Percentiles rank a stretch among this genome's conserved stretches.
Conservation (phyloP, 306 rosid species). For the Carpinus fangiana region DNA sequence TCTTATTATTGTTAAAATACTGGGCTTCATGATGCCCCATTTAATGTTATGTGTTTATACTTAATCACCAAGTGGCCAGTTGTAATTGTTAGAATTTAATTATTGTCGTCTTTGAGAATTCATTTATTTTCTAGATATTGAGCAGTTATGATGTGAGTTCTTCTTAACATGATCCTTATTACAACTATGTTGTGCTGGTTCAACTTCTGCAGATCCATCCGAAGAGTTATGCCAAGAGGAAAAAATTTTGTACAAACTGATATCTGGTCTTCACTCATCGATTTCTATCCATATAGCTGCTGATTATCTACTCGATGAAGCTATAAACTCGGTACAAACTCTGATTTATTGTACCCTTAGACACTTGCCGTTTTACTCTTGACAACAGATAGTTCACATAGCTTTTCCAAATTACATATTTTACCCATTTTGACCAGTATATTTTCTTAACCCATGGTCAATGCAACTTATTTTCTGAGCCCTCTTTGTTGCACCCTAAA, state of each 20-base stretch:
- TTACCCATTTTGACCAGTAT: neutral
- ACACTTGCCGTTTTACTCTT: neutral
- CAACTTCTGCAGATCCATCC: conserved; percentile 61
- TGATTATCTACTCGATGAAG: conserved; percentile 65
- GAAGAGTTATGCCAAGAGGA: conserved; percentile 86
- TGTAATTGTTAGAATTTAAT: conserved; percentile 16
- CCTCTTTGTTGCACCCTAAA: neutral
- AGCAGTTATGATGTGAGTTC: neutral
- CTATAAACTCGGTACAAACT: conserved; percentile 56
- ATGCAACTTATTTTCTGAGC: neutral
- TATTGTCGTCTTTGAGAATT: conserved; percentile 1
- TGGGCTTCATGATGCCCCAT: neutral
- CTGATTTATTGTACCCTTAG: neutral
- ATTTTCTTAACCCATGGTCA: neutral
- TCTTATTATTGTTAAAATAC: neutral
- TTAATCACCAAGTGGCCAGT: conserved; percentile 5
- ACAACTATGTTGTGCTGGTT: neutral
- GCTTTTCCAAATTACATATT: neutral
- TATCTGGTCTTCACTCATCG: conserved; percentile 98
- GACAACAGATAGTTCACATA: neutral
- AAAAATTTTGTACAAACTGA: conserved; percentile 83
- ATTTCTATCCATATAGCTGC: conserved; percentile 83
- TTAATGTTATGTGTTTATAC: conserved; percentile 14
- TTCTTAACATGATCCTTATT: neutral
- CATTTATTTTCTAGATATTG: neutral